Conservation (phyloP, 495 filamentous ascomycete genomes). For the Penicillium arizonense region DNA sequence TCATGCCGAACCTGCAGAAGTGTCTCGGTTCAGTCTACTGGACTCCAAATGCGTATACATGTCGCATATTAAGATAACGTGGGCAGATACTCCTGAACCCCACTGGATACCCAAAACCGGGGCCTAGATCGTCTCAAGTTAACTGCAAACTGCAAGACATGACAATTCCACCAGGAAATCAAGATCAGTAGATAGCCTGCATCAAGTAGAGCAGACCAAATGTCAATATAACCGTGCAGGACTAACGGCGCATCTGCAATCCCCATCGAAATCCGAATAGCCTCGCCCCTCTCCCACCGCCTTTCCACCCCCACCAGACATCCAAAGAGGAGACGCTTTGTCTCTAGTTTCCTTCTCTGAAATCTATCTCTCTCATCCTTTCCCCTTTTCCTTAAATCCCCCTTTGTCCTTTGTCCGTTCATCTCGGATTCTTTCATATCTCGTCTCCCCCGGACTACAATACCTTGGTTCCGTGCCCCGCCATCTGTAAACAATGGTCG, state of each 20-base stretch:
- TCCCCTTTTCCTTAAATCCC: constrained; percentile 8
- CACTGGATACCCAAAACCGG: constrained; percentile 3
- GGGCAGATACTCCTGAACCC: constrained; percentile 1
- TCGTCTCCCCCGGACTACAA: background rate
- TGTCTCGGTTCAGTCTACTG: background rate
- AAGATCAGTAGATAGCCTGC: background rate
- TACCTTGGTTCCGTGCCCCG: constrained; percentile 17
- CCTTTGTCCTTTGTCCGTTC: background rate
- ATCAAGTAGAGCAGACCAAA: background rate
- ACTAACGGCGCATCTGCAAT: background rate
- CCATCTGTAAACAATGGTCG: constrained; percentile 57
- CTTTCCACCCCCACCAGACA: constrained; percentile 46
- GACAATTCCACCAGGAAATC: too few species aligned
- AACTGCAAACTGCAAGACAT: too few species aligned
- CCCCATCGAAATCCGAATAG: constrained; percentile 23
- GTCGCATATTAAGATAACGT: background rate
- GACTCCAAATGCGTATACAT: background rate
- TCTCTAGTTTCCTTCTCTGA: constrained; percentile 1
- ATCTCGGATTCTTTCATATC: background rate
- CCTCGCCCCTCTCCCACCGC: constrained; percentile 44
- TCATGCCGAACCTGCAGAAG: too few species aligned
- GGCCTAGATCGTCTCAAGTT: background rate
- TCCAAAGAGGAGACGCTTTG: constrained; percentile 18
- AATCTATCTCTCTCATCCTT: background rate
- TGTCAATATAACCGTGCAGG: constrained; percentile 4